A percentile compares a stretch with the other conserved stretches of the same genome.
These are phyloP conservation scores for Fusarium anguioides DNA, from an alignment of 2,329 filamentous ascomycete species.

Conservation along the genomic window DNA sequence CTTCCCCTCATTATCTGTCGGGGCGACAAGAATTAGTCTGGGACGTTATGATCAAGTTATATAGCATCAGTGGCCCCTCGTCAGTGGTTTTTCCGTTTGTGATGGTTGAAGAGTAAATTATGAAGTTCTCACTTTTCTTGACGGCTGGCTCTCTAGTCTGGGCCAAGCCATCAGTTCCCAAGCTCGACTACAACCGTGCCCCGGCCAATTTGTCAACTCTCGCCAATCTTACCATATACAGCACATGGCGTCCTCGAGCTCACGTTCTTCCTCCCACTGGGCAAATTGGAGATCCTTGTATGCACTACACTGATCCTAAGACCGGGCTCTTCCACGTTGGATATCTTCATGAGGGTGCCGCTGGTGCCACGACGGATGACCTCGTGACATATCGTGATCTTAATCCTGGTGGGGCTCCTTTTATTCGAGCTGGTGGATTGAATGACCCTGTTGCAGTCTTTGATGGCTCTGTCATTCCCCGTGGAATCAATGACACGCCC, in stretches of 20 bases:
- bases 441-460: slow-evolving; percentile 51
- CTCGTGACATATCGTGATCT: slow-evolving; percentile 53
- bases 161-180: slow-evolving; percentile 27
- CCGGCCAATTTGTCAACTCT: slow-evolving; percentile 55
- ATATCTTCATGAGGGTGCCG: slow-evolving; percentile 52
- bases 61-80: slow-evolving; percentile 20
- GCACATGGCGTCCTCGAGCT: slow-evolving; percentile 50
- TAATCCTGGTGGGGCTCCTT: slow-evolving; percentile 55
- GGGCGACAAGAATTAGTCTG: slow-evolving; percentile 13
- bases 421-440: slow-evolving; percentile 53
- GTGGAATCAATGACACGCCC: slow-evolving; percentile 55
- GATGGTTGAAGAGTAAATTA: background rate
- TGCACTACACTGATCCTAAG: slow-evolving; percentile 57
- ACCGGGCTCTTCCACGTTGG: slow-evolving; percentile 58
- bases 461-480: slow-evolving; percentile 57
- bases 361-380: slow-evolving; percentile 56
- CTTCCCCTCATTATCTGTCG: slow-evolving; percentile 23
- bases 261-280: slow-evolving; percentile 55
- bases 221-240: slow-evolving; percentile 50
- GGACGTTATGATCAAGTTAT: slow-evolving; percentile 7
- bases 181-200: slow-evolving; percentile 50
- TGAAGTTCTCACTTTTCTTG: slow-evolving; percentile 33
- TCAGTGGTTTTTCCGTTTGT: background rate
- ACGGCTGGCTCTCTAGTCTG: slow-evolving; percentile 30
- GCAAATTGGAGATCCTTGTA: slow-evolving; percentile 57